Evolutionary conservation across 768 basidiomycete species (phyloP).

Genomic region (Harrya chromipes): DNA sequence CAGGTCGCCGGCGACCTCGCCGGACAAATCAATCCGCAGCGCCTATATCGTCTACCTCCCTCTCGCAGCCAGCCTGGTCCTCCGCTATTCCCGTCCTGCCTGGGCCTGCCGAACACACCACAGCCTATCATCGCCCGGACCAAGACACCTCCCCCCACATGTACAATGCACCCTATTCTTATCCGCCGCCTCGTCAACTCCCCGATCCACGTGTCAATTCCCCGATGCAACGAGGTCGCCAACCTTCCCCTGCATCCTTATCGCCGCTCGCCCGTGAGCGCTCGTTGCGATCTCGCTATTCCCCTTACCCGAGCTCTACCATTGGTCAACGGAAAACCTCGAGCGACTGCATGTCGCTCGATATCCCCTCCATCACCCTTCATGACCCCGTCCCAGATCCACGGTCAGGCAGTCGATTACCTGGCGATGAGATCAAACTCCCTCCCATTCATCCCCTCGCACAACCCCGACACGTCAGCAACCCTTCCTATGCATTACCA

Average conservation of each 20-base stretch:
- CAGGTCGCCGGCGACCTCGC: constrained; percentile 59
- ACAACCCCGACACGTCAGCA: constrained; percentile 25
- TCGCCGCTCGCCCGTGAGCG: constrained; percentile 25
- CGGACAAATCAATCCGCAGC: constrained; percentile 44
- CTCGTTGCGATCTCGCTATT: constrained; percentile 34
- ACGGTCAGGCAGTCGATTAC: constrained; percentile 20
- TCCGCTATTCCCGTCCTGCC: constrained; percentile 37
- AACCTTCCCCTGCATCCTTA: constrained; percentile 24
- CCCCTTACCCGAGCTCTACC: constrained; percentile 42
- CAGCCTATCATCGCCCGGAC: constrained; percentile 24
- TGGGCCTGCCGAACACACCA: constrained; percentile 21
- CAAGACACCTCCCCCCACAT: constrained; percentile 25
- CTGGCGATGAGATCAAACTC: constrained; percentile 37
- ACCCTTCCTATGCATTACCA: constrained; percentile 53
- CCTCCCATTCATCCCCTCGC: constrained; percentile 41
- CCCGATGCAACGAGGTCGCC: constrained; percentile 30
- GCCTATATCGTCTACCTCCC: constrained; percentile 30
- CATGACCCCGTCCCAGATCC: constrained; percentile 30
- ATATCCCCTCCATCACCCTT: constrained; percentile 35
- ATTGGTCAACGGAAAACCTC: constrained; percentile 25
- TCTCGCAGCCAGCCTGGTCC: constrained; percentile 44
- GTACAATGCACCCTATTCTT: constrained; percentile 28
- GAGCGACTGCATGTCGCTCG: constrained; percentile 30
- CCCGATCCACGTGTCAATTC: constrained; percentile 28
- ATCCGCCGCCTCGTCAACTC: constrained; percentile 28